Evolutionary conservation across 2,329 filamentous ascomycete genomes (phyloP).

Genomic region (Microdochium nivale): DNA sequence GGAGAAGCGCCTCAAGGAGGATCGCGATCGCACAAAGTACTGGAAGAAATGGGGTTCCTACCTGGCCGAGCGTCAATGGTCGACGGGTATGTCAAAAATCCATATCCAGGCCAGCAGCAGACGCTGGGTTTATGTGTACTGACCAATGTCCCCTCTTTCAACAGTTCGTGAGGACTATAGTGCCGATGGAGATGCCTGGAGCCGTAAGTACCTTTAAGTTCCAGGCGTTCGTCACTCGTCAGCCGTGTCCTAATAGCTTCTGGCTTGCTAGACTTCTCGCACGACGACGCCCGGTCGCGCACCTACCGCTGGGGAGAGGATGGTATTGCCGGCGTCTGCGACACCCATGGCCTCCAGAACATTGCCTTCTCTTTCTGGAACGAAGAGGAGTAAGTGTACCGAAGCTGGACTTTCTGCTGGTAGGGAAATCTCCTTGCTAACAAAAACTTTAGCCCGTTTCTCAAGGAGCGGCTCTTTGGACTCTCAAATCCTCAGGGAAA

Average conservation of each 20-base stretch:
- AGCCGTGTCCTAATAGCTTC: constrained; percentile 14
- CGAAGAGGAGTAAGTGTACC: constrained; percentile 68
- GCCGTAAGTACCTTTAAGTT: constrained; percentile 52
- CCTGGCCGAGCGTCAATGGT: constrained; percentile 90
- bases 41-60: constrained; percentile 99
- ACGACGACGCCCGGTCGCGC: constrained; percentile 83
- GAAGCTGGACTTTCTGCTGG: background rate
- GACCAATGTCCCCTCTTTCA: constrained; percentile 7
- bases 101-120: background rate
- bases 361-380: constrained; percentile 98
- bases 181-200: constrained; percentile 90
- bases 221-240: constrained; percentile 2
- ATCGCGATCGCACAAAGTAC: constrained; percentile 75
- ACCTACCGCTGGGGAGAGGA: constrained; percentile 95
- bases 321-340: constrained; percentile 87
- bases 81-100: constrained; percentile 57
- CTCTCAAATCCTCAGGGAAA: constrained; percentile 95
- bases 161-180: constrained; percentile 85
- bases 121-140: constrained; percentile 1
- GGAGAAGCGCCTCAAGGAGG: constrained; percentile 81
- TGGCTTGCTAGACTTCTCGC: constrained; percentile 68
- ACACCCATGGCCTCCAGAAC: constrained; percentile 85
- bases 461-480: constrained; percentile 93
- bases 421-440: constrained; percentile 25
- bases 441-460: constrained; percentile 56